Evolutionary conservation across 192 early-diverging fungal genomes (phyloP).

Genomic region (Mortierella claussenii): DNA sequence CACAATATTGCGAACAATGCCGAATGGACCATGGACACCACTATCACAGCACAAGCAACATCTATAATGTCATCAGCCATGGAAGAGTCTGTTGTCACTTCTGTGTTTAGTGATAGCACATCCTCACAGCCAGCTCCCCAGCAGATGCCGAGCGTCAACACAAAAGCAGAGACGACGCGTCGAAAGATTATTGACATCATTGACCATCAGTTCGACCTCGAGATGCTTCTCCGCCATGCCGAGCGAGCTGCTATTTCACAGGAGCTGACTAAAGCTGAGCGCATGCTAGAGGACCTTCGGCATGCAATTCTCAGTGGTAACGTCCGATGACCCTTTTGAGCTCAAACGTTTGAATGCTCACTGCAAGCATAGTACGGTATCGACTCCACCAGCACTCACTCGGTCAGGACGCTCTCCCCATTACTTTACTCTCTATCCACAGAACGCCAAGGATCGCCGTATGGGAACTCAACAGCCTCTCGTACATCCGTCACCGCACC

Average conservation of each 20-base stretch:
- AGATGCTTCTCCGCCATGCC: constrained; percentile 76
- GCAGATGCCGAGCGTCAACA: not conserved
- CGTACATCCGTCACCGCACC: constrained; percentile 12
- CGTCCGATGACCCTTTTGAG: no score
- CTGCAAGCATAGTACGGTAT: not conserved
- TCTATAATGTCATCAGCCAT: not conserved
- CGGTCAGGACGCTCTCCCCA: not conserved
- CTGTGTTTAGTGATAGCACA: not conserved
- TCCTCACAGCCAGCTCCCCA: not conserved
- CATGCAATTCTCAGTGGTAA: constrained; percentile 66
- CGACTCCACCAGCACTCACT: no score
- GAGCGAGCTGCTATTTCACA: constrained; percentile 71
- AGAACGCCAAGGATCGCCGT: constrained; percentile 57
- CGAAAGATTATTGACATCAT: constrained; percentile 66
- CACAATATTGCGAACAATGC: not conserved
- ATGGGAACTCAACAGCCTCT: constrained; percentile 45
- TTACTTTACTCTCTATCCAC: not conserved
- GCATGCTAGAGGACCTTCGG: constrained; percentile 64
- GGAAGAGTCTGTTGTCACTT: not conserved
- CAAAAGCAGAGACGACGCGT: constrained; percentile 25
- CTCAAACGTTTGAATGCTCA: not conserved
- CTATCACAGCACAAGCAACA: not conserved
- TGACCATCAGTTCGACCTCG: constrained; percentile 81
- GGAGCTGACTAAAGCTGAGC: constrained; percentile 70
- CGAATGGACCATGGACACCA: not conserved